Evolutionary conservation across 2,329 filamentous ascomycete genomes (phyloP), one percentile per base, ranked within the genome.

Genomic region (Ophiostoma sp.): DNA sequence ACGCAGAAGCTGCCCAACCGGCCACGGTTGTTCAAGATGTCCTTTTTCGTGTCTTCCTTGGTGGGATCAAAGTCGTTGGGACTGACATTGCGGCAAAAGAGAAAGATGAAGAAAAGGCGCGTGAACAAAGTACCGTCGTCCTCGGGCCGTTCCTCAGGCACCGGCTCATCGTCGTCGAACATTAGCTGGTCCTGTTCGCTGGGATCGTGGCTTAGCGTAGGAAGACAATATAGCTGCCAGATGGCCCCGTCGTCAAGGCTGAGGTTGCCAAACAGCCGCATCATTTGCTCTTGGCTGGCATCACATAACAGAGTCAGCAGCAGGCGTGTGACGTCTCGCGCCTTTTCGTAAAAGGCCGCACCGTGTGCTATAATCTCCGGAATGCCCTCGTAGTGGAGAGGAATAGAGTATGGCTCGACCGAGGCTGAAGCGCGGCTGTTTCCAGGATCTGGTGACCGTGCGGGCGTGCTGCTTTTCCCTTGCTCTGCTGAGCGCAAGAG

Each of bases 91-190:
- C 57, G 72, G 52, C 71, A 70, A 15, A 69, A 69, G 7, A 73
- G 67, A 68, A 72, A 78, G 0, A 68, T 70, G 31, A 74, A 68
- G 36, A 78, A 77, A 3, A 77, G 69, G 4, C 73, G 70, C 15
- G 69, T 71, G 8, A 77, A 74, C 0, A 57, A 65, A 11, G 48
- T 70, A 2, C 72, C 69, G 13, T 72, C 68, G 44, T 69, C 52
- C 31, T 68, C 67, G 3, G 41, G 36, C 15, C 48, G 48, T 23
- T 60, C 62, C 15, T 44, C 35, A 4, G 35, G n/a, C 35, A 62
- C 6, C 6, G 33, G 67, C 33, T 62, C 52, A 13, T 62, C 36
- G 5, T 62, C n/a, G 23, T 31, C 48, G 6, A 15, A 52, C 67
- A 62, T 41, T 20, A 15, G 65, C n/a, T 65, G 20, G 39, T 48